Percentiles rank a stretch among this genome's conserved stretches.
phyloP scores from a whole-genome alignment of 1,284 basidiomycete genomes.

The Ceratobasidium sp. region DNA sequence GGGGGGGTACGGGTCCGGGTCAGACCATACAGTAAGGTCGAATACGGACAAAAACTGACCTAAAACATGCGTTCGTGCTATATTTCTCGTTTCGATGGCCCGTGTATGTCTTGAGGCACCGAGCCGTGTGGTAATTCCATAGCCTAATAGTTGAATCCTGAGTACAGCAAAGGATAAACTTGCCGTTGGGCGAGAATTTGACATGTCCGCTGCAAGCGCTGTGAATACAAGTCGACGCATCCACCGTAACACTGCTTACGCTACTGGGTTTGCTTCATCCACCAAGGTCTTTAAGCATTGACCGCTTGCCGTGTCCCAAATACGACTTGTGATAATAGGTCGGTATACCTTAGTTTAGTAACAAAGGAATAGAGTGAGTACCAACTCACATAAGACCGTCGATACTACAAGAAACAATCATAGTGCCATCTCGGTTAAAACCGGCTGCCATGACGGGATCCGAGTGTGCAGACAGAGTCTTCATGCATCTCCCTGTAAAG shows the following conservation, averaged over 20 bases:
- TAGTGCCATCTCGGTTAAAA: conserved; percentile 94
- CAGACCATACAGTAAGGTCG: no score
- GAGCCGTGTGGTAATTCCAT: conserved; percentile 94
- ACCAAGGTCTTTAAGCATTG: conserved; percentile 98
- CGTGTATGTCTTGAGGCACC: conserved; percentile 92
- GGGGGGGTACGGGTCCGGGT: not conserved
- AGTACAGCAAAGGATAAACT: conserved; percentile 88
- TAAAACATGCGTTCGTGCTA: conserved; percentile 77
- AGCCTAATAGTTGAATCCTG: conserved; percentile 93
- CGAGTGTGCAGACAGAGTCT: conserved; percentile 92
- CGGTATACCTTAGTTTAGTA: conserved; percentile 16
- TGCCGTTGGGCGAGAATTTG: conserved; percentile 91
- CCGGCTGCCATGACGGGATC: conserved; percentile 95
- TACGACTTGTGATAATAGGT: conserved; percentile 69
- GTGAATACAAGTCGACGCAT: conserved; percentile 47
- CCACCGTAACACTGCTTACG: conserved; percentile 64
- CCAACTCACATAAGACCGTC: conserved; percentile 93
- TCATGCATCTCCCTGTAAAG: conserved; percentile 76
- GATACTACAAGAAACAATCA: conserved; percentile 94
- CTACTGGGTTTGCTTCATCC: conserved; percentile 95
- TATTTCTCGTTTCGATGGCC: conserved; percentile 88
- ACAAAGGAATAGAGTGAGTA: not conserved
- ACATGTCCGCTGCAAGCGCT: conserved; percentile 75
- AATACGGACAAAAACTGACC: conserved; percentile 3
- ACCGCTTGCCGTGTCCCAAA: conserved; percentile 97